phyloP scores from a whole-genome alignment of 352 stramenopile species.

The Pythium diclinum region DNA sequence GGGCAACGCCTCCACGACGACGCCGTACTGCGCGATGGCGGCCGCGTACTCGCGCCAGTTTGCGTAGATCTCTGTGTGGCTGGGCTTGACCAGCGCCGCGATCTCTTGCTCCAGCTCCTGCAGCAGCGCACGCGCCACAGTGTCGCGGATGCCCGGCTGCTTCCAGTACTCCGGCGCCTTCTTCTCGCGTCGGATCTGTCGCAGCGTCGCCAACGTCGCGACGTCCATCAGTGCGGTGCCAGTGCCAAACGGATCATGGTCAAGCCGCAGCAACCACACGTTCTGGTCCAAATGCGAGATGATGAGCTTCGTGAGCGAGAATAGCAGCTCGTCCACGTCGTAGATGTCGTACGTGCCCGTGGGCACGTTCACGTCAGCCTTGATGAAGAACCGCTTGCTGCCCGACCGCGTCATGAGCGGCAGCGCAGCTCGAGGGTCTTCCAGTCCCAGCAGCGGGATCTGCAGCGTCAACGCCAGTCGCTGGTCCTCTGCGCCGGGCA shows the following conservation, averaged over 20 bases:
- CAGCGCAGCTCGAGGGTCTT: conserved; percentile 37
- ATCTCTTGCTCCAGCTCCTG: conserved; percentile 49
- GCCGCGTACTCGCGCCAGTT: conserved; percentile 55
- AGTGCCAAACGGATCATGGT: conserved; percentile 68
- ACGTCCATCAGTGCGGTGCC: conserved; percentile 70
- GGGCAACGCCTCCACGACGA: conserved; percentile 77
- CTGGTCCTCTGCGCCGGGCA: conserved; percentile 77
- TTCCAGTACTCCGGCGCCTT: conserved; percentile 63
- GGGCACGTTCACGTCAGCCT: conserved; percentile 84
- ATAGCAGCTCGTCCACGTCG: conserved; percentile 81
- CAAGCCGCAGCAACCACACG: conserved; percentile 79
- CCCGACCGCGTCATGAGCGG: conserved; percentile 76
- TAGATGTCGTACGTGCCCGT: conserved; percentile 88
- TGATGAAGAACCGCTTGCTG: conserved; percentile 76
- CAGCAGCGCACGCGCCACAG: conserved; percentile 48
- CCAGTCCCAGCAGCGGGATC: conserved; percentile 70
- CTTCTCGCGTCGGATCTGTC: conserved; percentile 61
- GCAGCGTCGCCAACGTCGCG: conserved; percentile 50
- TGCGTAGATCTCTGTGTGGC: conserved; percentile 52
- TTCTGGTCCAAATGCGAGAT: conserved; percentile 77
- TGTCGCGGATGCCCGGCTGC: conserved; percentile 62
- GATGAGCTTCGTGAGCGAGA: conserved; percentile 84
- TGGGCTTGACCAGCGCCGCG: conserved; percentile 28
- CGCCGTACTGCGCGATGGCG: conserved; percentile 64
- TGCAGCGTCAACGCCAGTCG: conserved; percentile 70